Evolutionary conservation across 805 yeast species (phyloP), one percentile per base, ranked within the genome.

Genomic region (Komagataella pseudopastoris): DNA sequence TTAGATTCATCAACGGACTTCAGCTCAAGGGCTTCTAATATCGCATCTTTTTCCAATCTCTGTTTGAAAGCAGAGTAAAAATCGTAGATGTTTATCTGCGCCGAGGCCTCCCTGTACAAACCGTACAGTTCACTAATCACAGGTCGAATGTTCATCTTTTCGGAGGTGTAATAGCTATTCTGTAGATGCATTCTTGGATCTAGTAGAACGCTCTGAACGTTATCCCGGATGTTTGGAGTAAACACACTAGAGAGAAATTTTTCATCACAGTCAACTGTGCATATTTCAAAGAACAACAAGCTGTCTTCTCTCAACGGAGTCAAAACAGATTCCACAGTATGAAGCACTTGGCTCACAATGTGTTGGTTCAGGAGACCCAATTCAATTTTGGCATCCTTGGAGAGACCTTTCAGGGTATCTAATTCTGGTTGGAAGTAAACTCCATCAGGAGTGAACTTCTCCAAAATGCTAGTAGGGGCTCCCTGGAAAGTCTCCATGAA

Each of bases 41-140:
- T 52, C 23, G 61, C 61, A 6, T 53, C 54, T 52, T 61, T 61
- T 46, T 59, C 60, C 30, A 81, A 56, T 0, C 79, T 67, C 52
- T 72, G 77, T 59, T 61, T 60, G 56, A 61, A 68, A n/a, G 63
- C 69, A 36, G 56, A 56, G 54, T 63, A 67, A 50, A 68, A 65
- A 52, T 67, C 70, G 52, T 58, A 66, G 22, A 67, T 57, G 51
- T 67, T 67, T 44, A 66, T 74, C 30, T 73, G 67, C 2, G 81
- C 71, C 22, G 86, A 85, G 0, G 96, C 90, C 58, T 89, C 96
- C 53, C 93, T 77, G 62, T 83, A 84, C 14, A 87, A 70, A 49
- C 78, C 75, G 65, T 78, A 89, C 51, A 89, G 62, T 49, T 75
- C 77, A 30, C 77, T 68, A 6, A 81, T 59, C 3, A 78, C 67